phyloP scores from a whole-genome alignment of 768 basidiomycete genomes.

The Mycena capillaripes region DNA sequence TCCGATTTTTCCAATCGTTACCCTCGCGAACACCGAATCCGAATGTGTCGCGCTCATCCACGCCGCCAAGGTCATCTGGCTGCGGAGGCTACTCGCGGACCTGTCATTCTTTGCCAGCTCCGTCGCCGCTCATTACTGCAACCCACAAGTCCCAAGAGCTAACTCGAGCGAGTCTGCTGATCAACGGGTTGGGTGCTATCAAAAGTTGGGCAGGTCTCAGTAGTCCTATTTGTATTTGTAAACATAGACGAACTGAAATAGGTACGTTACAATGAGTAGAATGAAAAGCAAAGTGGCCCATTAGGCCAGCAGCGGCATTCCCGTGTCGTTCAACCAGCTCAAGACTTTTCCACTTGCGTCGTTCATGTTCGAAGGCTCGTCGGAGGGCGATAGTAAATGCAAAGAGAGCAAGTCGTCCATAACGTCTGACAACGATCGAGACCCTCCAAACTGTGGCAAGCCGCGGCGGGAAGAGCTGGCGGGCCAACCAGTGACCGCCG shows the following conservation, averaged over 20 bases:
- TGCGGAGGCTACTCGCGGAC: not conserved
- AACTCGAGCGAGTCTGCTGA: no score
- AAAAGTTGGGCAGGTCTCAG: no score
- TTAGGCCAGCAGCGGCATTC: conserved; percentile 1
- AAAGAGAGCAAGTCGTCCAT: conserved; percentile 9
- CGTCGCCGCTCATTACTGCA: not conserved
- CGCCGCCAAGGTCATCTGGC: not conserved
- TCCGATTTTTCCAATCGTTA: not conserved
- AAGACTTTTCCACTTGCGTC: not conserved
- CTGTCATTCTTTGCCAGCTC: not conserved
- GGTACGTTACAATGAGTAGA: no score
- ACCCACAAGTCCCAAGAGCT: not conserved
- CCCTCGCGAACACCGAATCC: not conserved
- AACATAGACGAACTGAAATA: no score
- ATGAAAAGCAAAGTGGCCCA: conserved; percentile 1
- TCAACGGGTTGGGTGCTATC: no score
- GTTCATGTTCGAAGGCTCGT: not conserved
- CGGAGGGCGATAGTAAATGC: not conserved
- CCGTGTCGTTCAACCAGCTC: conserved; percentile 4
- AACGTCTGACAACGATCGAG: conserved; percentile 2
- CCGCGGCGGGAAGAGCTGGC: conserved; percentile 7
- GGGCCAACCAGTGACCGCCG: conserved; percentile 1
- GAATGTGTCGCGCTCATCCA: not conserved
- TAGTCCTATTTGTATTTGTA: no score
- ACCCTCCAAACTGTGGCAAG: not conserved